Percentiles rank a stretch among this genome's conserved stretches.
Conservation (phyloP, 768 basidiomycete species). For the Mycena venus region DNA sequence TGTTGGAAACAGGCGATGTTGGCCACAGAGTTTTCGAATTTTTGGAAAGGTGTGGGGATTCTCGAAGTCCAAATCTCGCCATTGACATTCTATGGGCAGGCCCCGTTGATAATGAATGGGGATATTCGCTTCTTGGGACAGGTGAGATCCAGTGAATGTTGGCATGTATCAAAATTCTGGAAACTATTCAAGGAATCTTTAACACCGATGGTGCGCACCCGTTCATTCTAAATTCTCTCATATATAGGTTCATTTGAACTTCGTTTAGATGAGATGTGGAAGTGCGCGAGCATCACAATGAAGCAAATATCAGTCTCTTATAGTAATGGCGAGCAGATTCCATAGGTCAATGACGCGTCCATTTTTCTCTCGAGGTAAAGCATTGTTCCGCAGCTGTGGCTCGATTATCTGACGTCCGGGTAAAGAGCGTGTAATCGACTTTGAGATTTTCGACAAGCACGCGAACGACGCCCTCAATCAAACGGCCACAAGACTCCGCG, state of each 20-base stretch:
- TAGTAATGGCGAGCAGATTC: conserved; percentile 41
- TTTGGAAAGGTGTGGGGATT: conserved; percentile 21
- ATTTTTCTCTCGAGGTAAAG: conserved; percentile 50
- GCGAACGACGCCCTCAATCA: conserved; percentile 43
- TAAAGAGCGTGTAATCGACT: conserved; percentile 54
- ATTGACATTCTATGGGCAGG: not conserved
- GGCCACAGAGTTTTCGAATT: conserved; percentile 33
- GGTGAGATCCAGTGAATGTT: conserved; percentile 47
- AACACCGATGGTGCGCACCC: conserved; percentile 54
- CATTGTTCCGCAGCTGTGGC: too few relatives aligned
- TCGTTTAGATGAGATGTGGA: conserved; percentile 57
- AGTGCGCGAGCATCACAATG: conserved; percentile 36
- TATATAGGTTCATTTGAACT: not conserved
- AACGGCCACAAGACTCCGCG: conserved; percentile 46
- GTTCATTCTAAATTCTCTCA: not conserved
- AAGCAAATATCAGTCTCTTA: not conserved
- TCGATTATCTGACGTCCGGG: not conserved
- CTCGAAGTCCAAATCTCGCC: not conserved
- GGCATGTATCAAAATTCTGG: not conserved
- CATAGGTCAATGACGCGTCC: conserved; percentile 60
- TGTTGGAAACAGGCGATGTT: conserved; percentile 44
- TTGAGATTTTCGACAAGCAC: conserved; percentile 56
- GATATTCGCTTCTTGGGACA: conserved; percentile 43
- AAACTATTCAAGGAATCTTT: conserved; percentile 51
- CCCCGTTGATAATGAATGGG: not conserved